Evolutionary conservation across 2,329 filamentous ascomycete genomes (phyloP), one percentile per base, ranked within the genome.

Genomic region (Aspergillus fumigatiaffinis): DNA sequence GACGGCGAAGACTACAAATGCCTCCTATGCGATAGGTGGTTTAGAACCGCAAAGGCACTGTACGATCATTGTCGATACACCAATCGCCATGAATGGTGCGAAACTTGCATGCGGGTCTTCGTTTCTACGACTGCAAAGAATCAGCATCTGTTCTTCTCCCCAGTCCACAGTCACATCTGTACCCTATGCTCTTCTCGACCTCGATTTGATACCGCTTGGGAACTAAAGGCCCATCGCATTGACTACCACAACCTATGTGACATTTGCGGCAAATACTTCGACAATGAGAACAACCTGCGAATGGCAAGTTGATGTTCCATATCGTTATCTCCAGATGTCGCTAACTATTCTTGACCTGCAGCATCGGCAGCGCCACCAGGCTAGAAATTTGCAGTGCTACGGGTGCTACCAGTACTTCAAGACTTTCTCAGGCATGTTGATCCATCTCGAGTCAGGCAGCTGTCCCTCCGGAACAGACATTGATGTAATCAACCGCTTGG

Each of bases 31-130:
- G 32, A 56, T 49, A 58, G 53, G 47, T 28, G 29, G 51, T 60
- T 60, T 48, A 23, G 29, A 56, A 52, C 56, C 29, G 32, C 51
- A 52, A 17, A 17, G 23, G 47, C 53, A 14, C 53, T 60, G 44
- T 56, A 54, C 26, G 53, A 48, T 42, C 59, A 60, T 50, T 60
- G 59, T 51, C 56, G 59, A 32, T 46, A 54, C 44, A 60, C 55
- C 21, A 50, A 42, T 32, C 44, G 14, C 50, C 52, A 60, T 44
- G 42, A 51, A 25, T 68, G 32, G 60, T 58, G 23, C 35, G 56
- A 58, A 49, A 58, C 52, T 25, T 58, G 56, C 38, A 38, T 17
- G n/a, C 50, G 50, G 3, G 53, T 58, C 35, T 55, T 58, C 50
- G 50, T 55, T 52, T 58, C 56, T 49, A 47, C 46, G 23, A 44